Evolutionary conservation across 768 basidiomycete genomes (phyloP), one percentile per base, ranked within the genome.

Genomic region (Agaricus subrufescens): DNA sequence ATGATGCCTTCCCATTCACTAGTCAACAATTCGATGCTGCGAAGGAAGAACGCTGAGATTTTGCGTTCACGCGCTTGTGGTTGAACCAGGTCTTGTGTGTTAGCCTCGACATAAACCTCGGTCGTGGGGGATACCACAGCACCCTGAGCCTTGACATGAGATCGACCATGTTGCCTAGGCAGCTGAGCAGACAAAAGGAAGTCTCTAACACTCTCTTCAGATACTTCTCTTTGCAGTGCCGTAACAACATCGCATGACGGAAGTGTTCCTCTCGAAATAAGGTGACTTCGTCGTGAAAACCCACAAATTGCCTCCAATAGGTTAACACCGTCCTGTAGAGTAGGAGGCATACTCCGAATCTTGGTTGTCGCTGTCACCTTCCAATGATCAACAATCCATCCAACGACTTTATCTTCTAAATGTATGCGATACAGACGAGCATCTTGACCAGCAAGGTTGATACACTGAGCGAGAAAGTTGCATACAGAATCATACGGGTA

Each of bases 401-500:
- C 79, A 14, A 94, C 66, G 3, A 91, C 85, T 65, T 92, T 91
- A 65, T 93, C 91, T 66, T 92, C 88, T n/a, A 96, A 72, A 29
- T 86, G 86, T 79, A 94, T 81, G 14, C 88, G 82, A 69, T 91
- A 91, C 14, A 98, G 71, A 19, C 87, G 80, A 56, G 89, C 86
- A 65, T 98, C 94, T 64, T 87, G 85, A 56, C 81, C 84, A 0
- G 92, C 86, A 25, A 92, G 74, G 15, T 75, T 77, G 46, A 98
- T 73, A 54, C 84, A 87, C 27, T 80, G 73, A 4, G 81, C 72
- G 46, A 98, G 75, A 66, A 98, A 93, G 55, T 76, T 74, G 74
- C 95, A 97, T 39, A 96, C 92, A 1, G 95, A 85, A 65, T 99
- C 97, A 63, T 81, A 89, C 0, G 94, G 93, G 63, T 82, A 86